Evolutionary conservation across 2,329 filamentous ascomycete genomes (phyloP).

Genomic region (Sporothrix pallida): DNA sequence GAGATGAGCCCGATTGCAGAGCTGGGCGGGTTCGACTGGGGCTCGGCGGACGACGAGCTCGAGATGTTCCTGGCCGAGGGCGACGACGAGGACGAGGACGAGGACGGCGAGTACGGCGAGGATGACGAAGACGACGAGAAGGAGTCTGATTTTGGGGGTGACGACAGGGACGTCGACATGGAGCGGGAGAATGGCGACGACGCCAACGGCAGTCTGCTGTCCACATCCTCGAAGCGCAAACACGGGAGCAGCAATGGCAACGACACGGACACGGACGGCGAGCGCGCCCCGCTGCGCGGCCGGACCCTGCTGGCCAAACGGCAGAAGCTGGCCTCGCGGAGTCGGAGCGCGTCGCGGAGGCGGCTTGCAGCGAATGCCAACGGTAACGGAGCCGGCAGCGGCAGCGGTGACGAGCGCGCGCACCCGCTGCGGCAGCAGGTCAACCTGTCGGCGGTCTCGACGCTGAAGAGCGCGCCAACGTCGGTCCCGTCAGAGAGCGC

Average conservation of each 20-base stretch:
- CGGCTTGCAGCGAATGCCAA: constrained; percentile 37
- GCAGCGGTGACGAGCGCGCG: neutral
- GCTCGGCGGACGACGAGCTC: constrained; percentile 71
- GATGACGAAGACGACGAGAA: constrained; percentile 43
- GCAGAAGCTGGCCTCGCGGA: constrained; percentile 52
- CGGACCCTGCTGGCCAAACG: constrained; percentile 57
- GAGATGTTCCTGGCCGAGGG: constrained; percentile 71
- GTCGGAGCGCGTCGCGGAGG: constrained; percentile 55
- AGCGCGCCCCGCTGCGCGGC: constrained; percentile 39
- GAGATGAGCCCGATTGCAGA: constrained; percentile 60
- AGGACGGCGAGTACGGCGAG: constrained; percentile 42
- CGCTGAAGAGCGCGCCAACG: neutral
- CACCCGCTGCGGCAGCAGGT: constrained; percentile 37
- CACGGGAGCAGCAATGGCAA: constrained; percentile 41
- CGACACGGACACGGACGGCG: constrained; percentile 45
- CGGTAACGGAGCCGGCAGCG: neutral
- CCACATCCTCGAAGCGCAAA: constrained; percentile 39
- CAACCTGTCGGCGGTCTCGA: constrained; percentile 37
- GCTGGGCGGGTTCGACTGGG: constrained; percentile 66
- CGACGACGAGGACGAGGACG: constrained; percentile 56
- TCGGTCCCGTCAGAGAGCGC: neutral
- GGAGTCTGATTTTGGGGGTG: constrained; percentile 50
- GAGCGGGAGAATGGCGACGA: constrained; percentile 43
- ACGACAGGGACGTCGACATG: constrained; percentile 43
- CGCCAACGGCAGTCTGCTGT: constrained; percentile 37